Evolutionary conservation across 2,329 filamentous ascomycete species (phyloP).

Genomic region (Coniochaeta sp.): DNA sequence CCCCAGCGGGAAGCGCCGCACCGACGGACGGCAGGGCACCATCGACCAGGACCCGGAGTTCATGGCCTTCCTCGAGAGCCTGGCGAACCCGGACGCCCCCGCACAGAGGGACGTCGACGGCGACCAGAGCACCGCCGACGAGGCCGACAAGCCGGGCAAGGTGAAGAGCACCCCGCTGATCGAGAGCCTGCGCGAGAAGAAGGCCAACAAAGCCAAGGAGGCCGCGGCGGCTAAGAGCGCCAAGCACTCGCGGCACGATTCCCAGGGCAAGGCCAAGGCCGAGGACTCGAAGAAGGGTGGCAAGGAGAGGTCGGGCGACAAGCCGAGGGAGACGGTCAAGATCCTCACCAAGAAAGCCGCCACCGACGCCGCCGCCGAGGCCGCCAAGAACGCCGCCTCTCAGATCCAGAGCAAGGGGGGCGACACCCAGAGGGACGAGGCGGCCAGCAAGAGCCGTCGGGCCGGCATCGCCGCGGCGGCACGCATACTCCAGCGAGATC

Average conservation of each 20-base stretch:
- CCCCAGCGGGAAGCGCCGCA: constrained; percentile 64
- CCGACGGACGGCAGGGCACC: constrained; percentile 81
- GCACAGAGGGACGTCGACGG: constrained; percentile 34
- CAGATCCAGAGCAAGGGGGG: constrained; percentile 23
- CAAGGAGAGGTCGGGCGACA: constrained; percentile 48
- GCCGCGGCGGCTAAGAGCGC: constrained; percentile 42
- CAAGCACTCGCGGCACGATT: constrained; percentile 50
- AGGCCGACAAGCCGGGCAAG: constrained; percentile 42
- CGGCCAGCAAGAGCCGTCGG: constrained; percentile 43
- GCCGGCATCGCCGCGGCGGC: constrained; percentile 57
- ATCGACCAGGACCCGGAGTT: constrained; percentile 97
- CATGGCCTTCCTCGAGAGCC: constrained; percentile 80
- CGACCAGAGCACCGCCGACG: constrained; percentile 33
- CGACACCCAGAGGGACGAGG: constrained; percentile 16
- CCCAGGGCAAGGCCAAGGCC: constrained; percentile 40
- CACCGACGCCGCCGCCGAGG: constrained; percentile 38
- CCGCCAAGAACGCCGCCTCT: constrained; percentile 32
- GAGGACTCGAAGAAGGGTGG: constrained; percentile 52
- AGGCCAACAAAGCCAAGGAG: constrained; percentile 64
- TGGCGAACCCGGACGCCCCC: constrained; percentile 63
- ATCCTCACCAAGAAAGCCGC: constrained; percentile 54
- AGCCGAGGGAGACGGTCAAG: constrained; percentile 52
- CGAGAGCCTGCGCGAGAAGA: constrained; percentile 86
- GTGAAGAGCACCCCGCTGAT: constrained; percentile 81
- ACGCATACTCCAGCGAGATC: constrained; percentile 57